phyloP scores from a whole-genome alignment of 2,329 filamentous ascomycete genomes.

The Cladophialophora immunda region DNA sequence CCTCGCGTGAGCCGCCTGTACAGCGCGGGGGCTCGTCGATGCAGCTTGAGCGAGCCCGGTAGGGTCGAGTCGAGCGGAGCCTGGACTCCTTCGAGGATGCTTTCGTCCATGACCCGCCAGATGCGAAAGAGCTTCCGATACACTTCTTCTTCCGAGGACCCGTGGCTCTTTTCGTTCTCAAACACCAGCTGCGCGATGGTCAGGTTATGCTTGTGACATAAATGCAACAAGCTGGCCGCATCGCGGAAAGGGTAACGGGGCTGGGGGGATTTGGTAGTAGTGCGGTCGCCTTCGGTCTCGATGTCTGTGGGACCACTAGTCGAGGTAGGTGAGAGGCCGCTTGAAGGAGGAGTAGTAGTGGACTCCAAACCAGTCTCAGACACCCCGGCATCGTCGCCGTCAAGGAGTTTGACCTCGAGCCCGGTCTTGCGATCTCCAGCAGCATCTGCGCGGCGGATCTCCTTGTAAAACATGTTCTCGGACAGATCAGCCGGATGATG shows the following conservation, averaged over 20 bases:
- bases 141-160: slow-evolving; percentile 31
- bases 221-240: slow-evolving; percentile 29
- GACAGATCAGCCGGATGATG: slow-evolving; percentile 30
- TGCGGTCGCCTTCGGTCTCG: neutral
- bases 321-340: neutral
- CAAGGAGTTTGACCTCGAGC: slow-evolving; percentile 10
- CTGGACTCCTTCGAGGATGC: slow-evolving; percentile 38
- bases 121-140: slow-evolving; percentile 35
- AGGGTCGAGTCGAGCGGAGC: slow-evolving; percentile 31
- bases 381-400: neutral
- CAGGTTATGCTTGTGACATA: slow-evolving; percentile 37
- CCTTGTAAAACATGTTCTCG: slow-evolving; percentile 36
- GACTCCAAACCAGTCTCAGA: slow-evolving; percentile 7
- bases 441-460: slow-evolving; percentile 29
- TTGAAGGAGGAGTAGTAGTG: too few species aligned
- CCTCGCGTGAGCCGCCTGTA: slow-evolving; percentile 36
- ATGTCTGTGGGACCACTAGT: neutral
- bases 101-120: slow-evolving; percentile 38
- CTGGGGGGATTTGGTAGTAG: slow-evolving; percentile 1
- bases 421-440: slow-evolving; percentile 27
- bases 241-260: slow-evolving; percentile 35
- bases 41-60: slow-evolving; percentile 36
- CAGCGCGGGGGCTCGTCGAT: slow-evolving; percentile 34
- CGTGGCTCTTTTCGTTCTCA: slow-evolving; percentile 38
- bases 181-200: slow-evolving; percentile 38